phyloP scores from a whole-genome alignment of 164 flowering plant species.

The grape (Vitis vinifera) region ASM3070453v1 NC_081822.1:23595001-23595500 shows the following conservation, averaged over 20 bases:
- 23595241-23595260: constrained; percentile 37
- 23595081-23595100: constrained; percentile 1
- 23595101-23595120: constrained; percentile 57
- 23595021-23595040: too few species aligned
- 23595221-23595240: constrained; percentile 37
- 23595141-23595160: constrained; percentile 59
- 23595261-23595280: constrained; percentile 45
- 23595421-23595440: constrained; percentile 29
- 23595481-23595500: constrained; percentile 20
- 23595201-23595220: constrained; percentile 42
- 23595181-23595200: constrained; percentile 55
- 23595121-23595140: constrained; percentile 55
- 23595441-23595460: constrained; percentile 27
- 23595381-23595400: constrained; percentile 23
- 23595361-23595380: constrained; percentile 42
- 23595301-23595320: constrained; percentile 54
- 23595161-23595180: constrained; percentile 47
- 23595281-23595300: constrained; percentile 51
- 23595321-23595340: constrained; percentile 36
- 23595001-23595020: not conserved
- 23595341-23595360: constrained; percentile 27
- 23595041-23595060: not conserved
- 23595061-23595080: not conserved
- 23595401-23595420: constrained; percentile 39
- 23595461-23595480: constrained; percentile 17